Evolutionary conservation across 164 flowering plant species (phyloP).

Genomic region (Tetracentron sinense): DNA sequence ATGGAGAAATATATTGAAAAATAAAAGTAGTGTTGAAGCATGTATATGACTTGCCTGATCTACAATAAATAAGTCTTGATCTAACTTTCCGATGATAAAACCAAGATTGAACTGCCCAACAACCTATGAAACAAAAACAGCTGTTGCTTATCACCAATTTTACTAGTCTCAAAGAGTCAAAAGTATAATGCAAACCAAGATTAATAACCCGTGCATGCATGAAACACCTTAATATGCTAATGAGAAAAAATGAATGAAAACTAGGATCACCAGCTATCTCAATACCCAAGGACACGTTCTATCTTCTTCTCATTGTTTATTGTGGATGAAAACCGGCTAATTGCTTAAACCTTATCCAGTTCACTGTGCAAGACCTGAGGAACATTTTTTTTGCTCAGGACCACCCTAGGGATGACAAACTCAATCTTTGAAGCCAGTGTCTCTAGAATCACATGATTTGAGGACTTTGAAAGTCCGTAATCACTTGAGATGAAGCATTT

Average conservation of each 20-base stretch:
- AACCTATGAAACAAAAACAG: conserved; percentile 42
- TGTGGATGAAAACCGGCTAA: neutral
- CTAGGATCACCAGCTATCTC: neutral
- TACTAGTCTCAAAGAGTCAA: neutral
- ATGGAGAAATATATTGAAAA: neutral
- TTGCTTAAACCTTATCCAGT: no score
- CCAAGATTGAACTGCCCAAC: conserved; percentile 99
- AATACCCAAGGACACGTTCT: neutral
- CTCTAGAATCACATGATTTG: no score
- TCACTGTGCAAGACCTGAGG: no score
- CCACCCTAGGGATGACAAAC: no score
- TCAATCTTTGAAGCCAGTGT: no score
- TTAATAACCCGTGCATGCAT: neutral
- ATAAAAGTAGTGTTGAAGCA: neutral
- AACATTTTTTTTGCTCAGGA: no score
- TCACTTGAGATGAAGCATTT: no score
- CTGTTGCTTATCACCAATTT: conserved; percentile 5
- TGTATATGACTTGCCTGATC: conserved; percentile 64
- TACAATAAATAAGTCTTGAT: conserved; percentile 80
- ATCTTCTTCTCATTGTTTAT: no score
- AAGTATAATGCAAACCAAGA: neutral
- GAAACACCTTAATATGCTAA: neutral
- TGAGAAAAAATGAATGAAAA: neutral
- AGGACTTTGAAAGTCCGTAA: no score
- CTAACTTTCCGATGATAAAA: conserved; percentile 86